Conservation (phyloP, 228 moss, liverwort and hornwort genomes). For the Sphagnum magellanicum region DNA sequence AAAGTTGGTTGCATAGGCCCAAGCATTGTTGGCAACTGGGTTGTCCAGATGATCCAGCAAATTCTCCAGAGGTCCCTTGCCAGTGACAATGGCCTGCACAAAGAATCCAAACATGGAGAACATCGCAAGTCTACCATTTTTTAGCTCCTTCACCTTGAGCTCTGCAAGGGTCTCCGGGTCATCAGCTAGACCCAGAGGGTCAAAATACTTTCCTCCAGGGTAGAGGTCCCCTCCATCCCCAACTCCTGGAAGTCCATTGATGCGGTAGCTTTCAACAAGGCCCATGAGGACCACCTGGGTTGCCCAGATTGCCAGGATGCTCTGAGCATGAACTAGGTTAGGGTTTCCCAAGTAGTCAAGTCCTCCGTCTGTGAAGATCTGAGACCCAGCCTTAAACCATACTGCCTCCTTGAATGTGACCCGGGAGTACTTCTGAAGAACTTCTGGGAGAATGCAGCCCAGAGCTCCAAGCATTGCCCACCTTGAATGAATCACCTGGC, state of each 20-base stretch:
- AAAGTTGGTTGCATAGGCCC: conserved; percentile 18
- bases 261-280: conserved; percentile 17
- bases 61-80: conserved; percentile 20
- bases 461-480: conserved; percentile 54
- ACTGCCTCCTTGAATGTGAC: conserved; percentile 30
- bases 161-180: conserved; percentile 16
- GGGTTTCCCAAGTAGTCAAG: conserved; percentile 19
- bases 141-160: conserved; percentile 23
- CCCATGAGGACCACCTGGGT: conserved; percentile 18
- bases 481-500: conserved; percentile 39
- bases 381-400: conserved; percentile 17
- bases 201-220: conserved; percentile 20
- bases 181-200: conserved; percentile 21
- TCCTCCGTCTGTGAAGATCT: conserved; percentile 14
- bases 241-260: conserved; percentile 14
- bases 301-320: conserved; percentile 15
- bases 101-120: conserved; percentile 26
- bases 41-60: conserved; percentile 16
- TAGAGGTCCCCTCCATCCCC: conserved; percentile 19
- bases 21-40: conserved; percentile 21
- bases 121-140: conserved; percentile 21
- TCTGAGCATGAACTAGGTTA: conserved; percentile 12
- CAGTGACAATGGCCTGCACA: conserved; percentile 22
- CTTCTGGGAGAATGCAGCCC: conserved; percentile 34
- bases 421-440: conserved; percentile 42